A percentile compares a stretch with the other conserved stretches of the same genome.
Evolutionary conservation across 108 stramenopile species (phyloP).

Genomic region (Nitzschia sp.): DNA sequence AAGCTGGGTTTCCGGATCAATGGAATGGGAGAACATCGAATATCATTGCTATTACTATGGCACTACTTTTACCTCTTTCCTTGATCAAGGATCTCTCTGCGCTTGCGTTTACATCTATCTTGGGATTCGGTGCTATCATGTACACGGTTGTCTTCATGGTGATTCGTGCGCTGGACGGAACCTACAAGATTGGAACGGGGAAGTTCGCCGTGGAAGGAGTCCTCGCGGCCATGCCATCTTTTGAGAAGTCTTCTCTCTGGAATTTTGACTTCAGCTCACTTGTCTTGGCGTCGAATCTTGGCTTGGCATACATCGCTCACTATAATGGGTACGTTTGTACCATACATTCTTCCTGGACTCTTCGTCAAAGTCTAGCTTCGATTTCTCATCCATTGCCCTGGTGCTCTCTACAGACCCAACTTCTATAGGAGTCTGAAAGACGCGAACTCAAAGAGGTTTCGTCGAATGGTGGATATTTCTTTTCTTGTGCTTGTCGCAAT

Average conservation of each 20-base stretch:
- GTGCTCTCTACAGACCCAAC: constrained; percentile 25
- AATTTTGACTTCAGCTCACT: constrained; percentile 48
- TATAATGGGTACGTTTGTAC: constrained; percentile 45
- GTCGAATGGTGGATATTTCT: constrained; percentile 35
- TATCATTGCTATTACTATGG: constrained; percentile 36
- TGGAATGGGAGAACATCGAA: constrained; percentile 43
- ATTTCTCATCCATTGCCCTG: background rate
- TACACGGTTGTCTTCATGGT: constrained; percentile 59
- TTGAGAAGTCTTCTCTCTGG: constrained; percentile 41
- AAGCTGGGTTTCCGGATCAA: constrained; percentile 39
- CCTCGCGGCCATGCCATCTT: constrained; percentile 24
- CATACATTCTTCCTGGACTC: no score
- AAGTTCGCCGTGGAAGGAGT: constrained; percentile 41
- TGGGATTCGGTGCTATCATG: constrained; percentile 51
- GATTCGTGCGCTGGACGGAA: constrained; percentile 48
- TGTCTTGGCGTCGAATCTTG: constrained; percentile 53
- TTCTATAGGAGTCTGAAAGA: constrained; percentile 43
- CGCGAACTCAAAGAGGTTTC: constrained; percentile 34
- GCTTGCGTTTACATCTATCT: constrained; percentile 58
- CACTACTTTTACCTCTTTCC: constrained; percentile 39
- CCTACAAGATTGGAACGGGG: constrained; percentile 40
- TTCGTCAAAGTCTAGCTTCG: no score
- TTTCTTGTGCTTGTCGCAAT: constrained; percentile 38
- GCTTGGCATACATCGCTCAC: constrained; percentile 50
- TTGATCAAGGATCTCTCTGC: constrained; percentile 52